These are phyloP conservation scores for Cocos nucifera DNA, from an alignment of 176 grass and related monocot genomes.

Conservation along the genomic window DNA sequence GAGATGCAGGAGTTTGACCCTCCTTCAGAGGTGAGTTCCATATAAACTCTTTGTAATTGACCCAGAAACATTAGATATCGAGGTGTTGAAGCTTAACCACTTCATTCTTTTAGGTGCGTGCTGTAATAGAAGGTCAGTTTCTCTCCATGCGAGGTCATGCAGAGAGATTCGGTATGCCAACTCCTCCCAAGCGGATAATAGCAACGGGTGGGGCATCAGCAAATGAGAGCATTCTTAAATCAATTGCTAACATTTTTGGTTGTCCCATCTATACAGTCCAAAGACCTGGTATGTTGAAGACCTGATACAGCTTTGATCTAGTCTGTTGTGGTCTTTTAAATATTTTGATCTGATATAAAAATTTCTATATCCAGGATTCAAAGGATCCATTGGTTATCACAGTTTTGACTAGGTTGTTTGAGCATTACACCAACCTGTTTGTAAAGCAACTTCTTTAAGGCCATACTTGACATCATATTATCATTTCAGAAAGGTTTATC, in stretches of 20 bases:
- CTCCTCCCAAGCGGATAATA: constrained; percentile 75
- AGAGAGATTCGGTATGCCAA: constrained; percentile 91
- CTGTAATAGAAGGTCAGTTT: constrained; percentile 77
- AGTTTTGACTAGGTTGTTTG: no score
- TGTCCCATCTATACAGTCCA: constrained; percentile 75
- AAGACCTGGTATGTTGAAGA: constrained; percentile 55
- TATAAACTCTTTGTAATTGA: neutral
- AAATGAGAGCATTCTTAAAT: constrained; percentile 66
- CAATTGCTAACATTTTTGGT: constrained; percentile 61
- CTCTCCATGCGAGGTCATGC: constrained; percentile 86
- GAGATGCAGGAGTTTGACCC: constrained; percentile 75
- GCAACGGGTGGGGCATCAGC: constrained; percentile 83
- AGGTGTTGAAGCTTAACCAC: no score
- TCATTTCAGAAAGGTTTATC: no score
- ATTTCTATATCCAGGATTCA: neutral
- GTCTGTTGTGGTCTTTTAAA: neutral
- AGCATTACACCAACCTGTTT: no score
- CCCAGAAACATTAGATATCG: neutral
- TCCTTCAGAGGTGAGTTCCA: constrained; percentile 49
- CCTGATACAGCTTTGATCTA: neutral
- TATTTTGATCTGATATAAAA: neutral
- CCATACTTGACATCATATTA: no score
- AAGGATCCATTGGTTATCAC: no score
- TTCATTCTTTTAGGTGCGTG: constrained; percentile 41
- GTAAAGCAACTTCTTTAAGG: no score